Base-by-base conservation (phyloP, 805 yeast genomes). In the Ascoidea tarda region DNA sequence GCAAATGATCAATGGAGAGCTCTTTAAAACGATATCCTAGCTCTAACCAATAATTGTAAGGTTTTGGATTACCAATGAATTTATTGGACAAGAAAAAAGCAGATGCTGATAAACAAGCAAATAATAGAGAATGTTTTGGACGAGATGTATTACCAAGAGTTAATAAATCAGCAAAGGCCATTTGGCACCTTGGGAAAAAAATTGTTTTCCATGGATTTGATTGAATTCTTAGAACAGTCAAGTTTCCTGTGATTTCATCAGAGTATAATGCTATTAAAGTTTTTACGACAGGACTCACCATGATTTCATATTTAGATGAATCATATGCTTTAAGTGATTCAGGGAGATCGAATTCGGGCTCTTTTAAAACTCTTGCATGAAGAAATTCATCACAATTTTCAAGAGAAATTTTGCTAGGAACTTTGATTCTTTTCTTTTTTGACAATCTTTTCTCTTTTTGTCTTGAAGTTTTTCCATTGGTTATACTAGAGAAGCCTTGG, bases 121-220 rank as follows among this genome's bases (percentile, higher is more conserved):
- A 84, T 47, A 88, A 66, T 16, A 87, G 66, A 1, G 95, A 87
- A 62, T 84, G 82, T 57, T 87, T 77, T 5, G 95, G 88, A 54
- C 78, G 75, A 1, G 90, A 77, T 0, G 95, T 84, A 51, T 71
- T 71, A 0, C 96, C 96, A 46, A 82, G 64, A 1, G 89, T 81
- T 32, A 82, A 77, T 32, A 87, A 67, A 61, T 88, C 96, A 4
- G 96, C 96, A 32, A 88, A 71, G 0, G 95, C 95, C 71, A 78
- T 73, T 38, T 85, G 66, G 1, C 95, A 96, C 50, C 93, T 67
- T 0, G 96, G 95, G 55, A 87, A 80, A 65, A 86, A 87, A n/a
- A 87, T 79, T 2, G 84, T 80, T 59, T 83, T 84, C 96, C 96
- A 88, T 0, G 96, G 95, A 62, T 86, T 88, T 56, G 82, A 84